Base-by-base conservation (phyloP, 441 rosid species). In the Populus hybrid region DNA sequence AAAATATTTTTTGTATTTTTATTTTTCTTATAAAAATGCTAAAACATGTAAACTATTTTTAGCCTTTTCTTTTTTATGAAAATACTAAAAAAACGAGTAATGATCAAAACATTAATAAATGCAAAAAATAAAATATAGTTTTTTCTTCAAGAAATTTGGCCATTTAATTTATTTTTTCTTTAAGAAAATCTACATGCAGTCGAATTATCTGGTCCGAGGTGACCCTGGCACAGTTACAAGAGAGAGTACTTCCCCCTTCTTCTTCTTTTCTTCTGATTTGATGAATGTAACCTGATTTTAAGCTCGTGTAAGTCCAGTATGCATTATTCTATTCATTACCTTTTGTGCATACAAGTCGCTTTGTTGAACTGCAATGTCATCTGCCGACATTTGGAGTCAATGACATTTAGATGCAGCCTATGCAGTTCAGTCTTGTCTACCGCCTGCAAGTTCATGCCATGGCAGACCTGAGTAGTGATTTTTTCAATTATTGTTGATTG, bases 121-220 rank as follows among this genome's bases (percentile, higher is more conserved):
- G 36, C 5, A 32, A 32, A 32, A 6, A 28, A 28, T 28, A 34
- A 0, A 6, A 5, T 34, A 6, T 34, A 28, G 30, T 34, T 34
- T 6, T 34, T 5, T 34, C 36, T 34, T 34, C 6, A 34, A 34
- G 36, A 34, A 34, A 28, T 28, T 28, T 28, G 3, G 30, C 30
- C 30, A 28, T 28, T 28, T 28, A 28, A 28, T 26, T 26, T 34
- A 6, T 5, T 32, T 6, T 34, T 4, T 32, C 35, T 32, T 32
- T 32, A 32, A 32, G 35, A 32, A 32, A 90, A 88, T 83, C 84
- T 91, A 66, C 93, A 88, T 32, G 92, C 92, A 0, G 91, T 91
- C 3, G 95, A 91, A 84, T 84, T 91, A 84, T 91, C 95, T 6
- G 93, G 93, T 82, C 95, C 95, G 40, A 86, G 95, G 86, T 91